Conservation (phyloP, 495 filamentous ascomycete genomes). For the Symbiotaphrina buchneri region DNA sequence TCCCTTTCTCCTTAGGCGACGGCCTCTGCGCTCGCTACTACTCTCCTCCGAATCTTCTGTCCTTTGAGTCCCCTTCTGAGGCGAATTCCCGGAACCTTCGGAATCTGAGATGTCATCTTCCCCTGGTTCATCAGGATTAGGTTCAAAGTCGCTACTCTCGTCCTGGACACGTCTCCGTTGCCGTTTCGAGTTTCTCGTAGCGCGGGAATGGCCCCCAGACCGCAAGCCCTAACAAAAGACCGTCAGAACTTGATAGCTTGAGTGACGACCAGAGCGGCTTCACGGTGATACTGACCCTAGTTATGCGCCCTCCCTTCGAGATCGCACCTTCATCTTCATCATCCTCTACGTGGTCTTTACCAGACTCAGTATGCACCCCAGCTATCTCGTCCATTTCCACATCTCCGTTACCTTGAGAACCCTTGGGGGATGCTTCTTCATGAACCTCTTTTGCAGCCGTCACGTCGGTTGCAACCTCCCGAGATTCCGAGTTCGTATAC, state of each 20-base stretch:
- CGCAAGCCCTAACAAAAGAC: background rate
- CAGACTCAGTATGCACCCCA: slow-evolving; percentile 1
- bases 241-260: slow-evolving; percentile 1
- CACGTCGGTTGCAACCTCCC: background rate
- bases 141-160: slow-evolving; percentile 77
- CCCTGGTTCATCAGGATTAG: slow-evolving; percentile 38
- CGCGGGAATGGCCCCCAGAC: slow-evolving; percentile 9
- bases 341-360: slow-evolving; percentile 29
- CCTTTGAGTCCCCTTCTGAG: slow-evolving; percentile 1
- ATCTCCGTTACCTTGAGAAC: slow-evolving; percentile 21
- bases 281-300: slow-evolving; percentile 3
- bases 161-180: slow-evolving; percentile 17
- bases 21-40: slow-evolving; percentile 22
- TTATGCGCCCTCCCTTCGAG: slow-evolving; percentile 20
- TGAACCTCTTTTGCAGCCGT: slow-evolving; percentile 1
- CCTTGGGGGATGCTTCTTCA: background rate
- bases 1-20: slow-evolving; percentile 22
- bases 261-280: background rate
- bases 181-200: slow-evolving; percentile 13
- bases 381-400: slow-evolving; percentile 9
- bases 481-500: too few relatives aligned
- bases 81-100: background rate
- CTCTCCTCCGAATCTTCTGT: slow-evolving; percentile 12
- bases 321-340: slow-evolving; percentile 48
- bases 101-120: slow-evolving; percentile 22